Evolutionary conservation across 306 rosid genomes (phyloP).

Genomic region (Glycine soja): DNA sequence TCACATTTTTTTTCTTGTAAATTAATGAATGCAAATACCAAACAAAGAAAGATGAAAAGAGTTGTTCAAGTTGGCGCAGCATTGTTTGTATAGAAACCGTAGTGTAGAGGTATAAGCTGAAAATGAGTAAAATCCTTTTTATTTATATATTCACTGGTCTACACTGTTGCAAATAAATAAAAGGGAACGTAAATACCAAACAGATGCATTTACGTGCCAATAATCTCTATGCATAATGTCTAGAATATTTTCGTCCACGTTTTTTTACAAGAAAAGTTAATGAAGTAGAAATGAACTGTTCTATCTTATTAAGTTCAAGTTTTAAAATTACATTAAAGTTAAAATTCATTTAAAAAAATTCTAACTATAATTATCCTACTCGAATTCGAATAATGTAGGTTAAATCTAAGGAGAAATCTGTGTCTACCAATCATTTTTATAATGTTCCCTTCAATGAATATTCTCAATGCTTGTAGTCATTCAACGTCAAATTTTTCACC

Average conservation of each 20-base stretch:
- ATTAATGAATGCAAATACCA: constrained; percentile 44
- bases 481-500: not conserved
- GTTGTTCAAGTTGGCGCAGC: constrained; percentile 13
- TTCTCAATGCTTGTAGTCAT: not conserved
- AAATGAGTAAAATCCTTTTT: constrained; percentile 37
- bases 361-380: not conserved
- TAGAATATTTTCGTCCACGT: not conserved
- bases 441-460: not conserved
- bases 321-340: no score
- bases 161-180: not conserved
- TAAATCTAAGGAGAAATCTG: not conserved
- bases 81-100: constrained; percentile 49
- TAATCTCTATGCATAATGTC: not conserved
- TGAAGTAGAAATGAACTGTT: not conserved
- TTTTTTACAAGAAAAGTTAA: not conserved
- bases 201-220: not conserved
- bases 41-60: not conserved
- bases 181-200: not conserved
- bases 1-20: constrained; percentile 25
- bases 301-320: not conserved
- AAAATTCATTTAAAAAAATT: no score
- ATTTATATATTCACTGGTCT: not conserved
- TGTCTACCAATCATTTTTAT: not conserved
- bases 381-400: not conserved
- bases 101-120: constrained; percentile 40